Percentiles rank a stretch among this genome's conserved stretches.
phyloP scores from a whole-genome alignment of 1,284 basidiomycete species.

The Leccinum solheimii region DNA sequence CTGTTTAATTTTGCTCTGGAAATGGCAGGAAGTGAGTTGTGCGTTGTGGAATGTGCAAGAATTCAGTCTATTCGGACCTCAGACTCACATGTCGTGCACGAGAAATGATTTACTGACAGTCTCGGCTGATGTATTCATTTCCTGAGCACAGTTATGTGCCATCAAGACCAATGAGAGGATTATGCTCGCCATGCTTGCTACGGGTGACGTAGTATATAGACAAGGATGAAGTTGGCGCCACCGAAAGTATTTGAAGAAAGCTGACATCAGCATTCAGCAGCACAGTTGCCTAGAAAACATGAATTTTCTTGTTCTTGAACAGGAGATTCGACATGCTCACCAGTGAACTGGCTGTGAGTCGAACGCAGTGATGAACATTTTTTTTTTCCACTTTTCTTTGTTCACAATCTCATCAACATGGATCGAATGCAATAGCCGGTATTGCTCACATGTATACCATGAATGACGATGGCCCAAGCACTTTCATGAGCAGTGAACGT shows the following conservation, averaged over 20 bases:
- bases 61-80: slow-evolving; percentile 24
- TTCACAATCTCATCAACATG: slow-evolving; percentile 38
- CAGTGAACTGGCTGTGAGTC: slow-evolving; percentile 33
- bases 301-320: neutral
- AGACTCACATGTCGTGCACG: neutral
- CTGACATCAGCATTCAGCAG: slow-evolving; percentile 43
- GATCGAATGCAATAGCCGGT: slow-evolving; percentile 42
- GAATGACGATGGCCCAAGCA: slow-evolving; percentile 28
- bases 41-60: slow-evolving; percentile 16
- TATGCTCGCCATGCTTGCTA: slow-evolving; percentile 41
- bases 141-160: slow-evolving; percentile 35
- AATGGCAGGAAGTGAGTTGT: too few relatives aligned
- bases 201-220: slow-evolving; percentile 39
- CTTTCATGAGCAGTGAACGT: slow-evolving; percentile 28
- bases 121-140: slow-evolving; percentile 26
- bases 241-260: slow-evolving; percentile 38
- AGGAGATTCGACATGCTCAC: slow-evolving; percentile 21
- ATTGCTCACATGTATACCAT: slow-evolving; percentile 41
- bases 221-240: slow-evolving; percentile 26
- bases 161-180: slow-evolving; percentile 43
- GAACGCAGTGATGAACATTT: slow-evolving; percentile 31
- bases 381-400: slow-evolving; percentile 30
- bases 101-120: slow-evolving; percentile 24
- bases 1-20: too few relatives aligned
- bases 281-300: slow-evolving; percentile 37